These are phyloP conservation scores for Sonneratia caseolaris DNA, from an alignment of 345 rosid genomes.

Conservation along the genomic window DNA sequence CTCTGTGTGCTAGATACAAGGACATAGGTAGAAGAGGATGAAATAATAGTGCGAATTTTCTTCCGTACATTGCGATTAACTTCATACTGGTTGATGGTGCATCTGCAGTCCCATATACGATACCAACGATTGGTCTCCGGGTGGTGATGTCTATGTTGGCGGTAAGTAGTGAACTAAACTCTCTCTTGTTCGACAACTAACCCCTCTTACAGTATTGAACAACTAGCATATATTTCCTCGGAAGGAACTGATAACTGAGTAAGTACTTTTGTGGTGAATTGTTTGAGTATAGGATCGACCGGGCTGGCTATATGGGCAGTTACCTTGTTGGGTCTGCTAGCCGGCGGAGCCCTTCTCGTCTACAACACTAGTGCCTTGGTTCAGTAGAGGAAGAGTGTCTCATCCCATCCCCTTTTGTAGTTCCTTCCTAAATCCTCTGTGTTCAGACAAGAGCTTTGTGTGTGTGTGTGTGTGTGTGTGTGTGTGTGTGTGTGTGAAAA, in stretches of 20 bases:
- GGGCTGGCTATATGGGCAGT: slow-evolving; percentile 96
- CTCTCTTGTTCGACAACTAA: background rate
- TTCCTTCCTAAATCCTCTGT: background rate
- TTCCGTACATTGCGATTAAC: background rate
- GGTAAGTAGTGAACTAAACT: slow-evolving; percentile 23
- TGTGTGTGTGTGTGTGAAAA: background rate
- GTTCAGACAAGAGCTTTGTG: background rate
- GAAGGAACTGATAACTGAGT: no score
- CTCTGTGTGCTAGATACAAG: no score
- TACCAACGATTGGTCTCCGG: slow-evolving; percentile 55
- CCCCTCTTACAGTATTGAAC: no score
- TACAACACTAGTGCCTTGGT: slow-evolving; percentile 96
- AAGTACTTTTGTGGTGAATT: background rate
- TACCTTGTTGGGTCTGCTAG: slow-evolving; percentile 65
- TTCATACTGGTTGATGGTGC: background rate
- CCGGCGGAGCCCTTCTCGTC: slow-evolving; percentile 87
- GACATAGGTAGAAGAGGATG: background rate
- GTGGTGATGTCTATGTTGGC: slow-evolving; percentile 75
- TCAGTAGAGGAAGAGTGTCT: slow-evolving; percentile 33
- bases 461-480: background rate
- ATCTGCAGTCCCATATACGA: slow-evolving; percentile 67
- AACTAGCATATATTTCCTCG: background rate
- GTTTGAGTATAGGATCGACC: slow-evolving; percentile 34
- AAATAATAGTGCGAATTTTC: background rate
- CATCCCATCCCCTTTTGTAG: slow-evolving; percentile 10